Conservation (phyloP, 2,329 filamentous ascomycete genomes). For the Westerdykella sp. region DNA sequence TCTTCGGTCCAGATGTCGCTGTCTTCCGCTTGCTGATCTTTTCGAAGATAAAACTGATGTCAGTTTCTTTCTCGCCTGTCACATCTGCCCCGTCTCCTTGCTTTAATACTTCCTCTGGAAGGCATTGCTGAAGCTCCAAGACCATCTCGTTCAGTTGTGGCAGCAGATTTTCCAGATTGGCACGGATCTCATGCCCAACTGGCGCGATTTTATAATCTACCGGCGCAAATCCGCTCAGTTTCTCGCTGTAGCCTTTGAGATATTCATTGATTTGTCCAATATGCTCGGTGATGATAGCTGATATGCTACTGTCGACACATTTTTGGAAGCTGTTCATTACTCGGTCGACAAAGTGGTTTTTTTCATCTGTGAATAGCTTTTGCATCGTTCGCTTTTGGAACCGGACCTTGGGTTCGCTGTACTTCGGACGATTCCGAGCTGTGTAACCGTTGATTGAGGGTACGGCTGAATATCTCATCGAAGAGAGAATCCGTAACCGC, state of each 20-base stretch:
- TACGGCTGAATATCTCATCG: conserved; percentile 7
- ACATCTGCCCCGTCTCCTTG: no score
- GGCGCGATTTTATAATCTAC: conserved; percentile 4
- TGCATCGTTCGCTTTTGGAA: conserved; percentile 10
- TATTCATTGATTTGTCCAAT: conserved; percentile 4
- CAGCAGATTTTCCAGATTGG: conserved; percentile 2
- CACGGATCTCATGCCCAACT: conserved; percentile 4
- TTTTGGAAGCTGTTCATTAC: background rate
- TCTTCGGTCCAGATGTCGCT: no score
- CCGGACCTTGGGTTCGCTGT: conserved; percentile 6
- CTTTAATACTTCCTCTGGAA: no score
- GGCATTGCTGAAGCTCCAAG: no score
- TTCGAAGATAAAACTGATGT: no score
- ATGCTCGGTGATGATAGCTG: conserved; percentile 6
- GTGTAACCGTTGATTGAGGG: conserved; percentile 6
- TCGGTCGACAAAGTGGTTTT: conserved; percentile 4
- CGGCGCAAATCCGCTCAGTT: conserved; percentile 3
- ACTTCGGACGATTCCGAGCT: conserved; percentile 7
- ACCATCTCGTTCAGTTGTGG: conserved; percentile 1
- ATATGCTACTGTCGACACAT: background rate
- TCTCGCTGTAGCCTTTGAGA: conserved; percentile 1
- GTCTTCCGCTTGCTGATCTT: no score
- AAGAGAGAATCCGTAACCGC: conserved; percentile 10
- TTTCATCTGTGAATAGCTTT: conserved; percentile 3
- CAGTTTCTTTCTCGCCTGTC: no score